A percentile compares a stretch with the other conserved stretches of the same genome.
Evolutionary conservation across 2,329 filamentous ascomycete genomes (phyloP).

Genomic region (Pseudomassariella vexata): DNA sequence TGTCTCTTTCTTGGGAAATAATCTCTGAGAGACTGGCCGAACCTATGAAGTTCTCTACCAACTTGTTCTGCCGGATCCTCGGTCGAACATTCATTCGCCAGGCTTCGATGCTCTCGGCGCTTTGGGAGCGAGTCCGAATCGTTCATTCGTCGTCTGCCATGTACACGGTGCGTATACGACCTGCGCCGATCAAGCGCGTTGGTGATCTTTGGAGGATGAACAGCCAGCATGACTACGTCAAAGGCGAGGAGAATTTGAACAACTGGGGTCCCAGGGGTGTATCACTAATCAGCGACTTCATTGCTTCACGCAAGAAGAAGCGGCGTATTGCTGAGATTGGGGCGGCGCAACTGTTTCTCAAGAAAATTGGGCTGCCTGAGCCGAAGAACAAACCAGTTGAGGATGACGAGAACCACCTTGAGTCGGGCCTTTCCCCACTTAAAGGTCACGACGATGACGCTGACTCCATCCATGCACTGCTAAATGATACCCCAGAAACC

Average conservation of each 20-base stretch:
- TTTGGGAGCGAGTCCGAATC: constrained; percentile 81
- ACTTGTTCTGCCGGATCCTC: constrained; percentile 76
- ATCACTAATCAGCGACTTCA: constrained; percentile 83
- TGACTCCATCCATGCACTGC: constrained; percentile 51
- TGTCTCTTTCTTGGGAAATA: constrained; percentile 82
- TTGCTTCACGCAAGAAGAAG: constrained; percentile 67
- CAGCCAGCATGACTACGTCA: constrained; percentile 91
- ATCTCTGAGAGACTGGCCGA: constrained; percentile 77
- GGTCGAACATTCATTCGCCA: constrained; percentile 80
- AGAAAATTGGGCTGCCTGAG: constrained; percentile 47
- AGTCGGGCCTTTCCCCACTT: constrained; percentile 26
- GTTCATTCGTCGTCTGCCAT: constrained; percentile 83
- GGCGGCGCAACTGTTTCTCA: constrained; percentile 61
- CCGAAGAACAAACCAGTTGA: constrained; percentile 25
- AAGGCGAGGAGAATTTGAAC: constrained; percentile 81
- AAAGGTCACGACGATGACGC: constrained; percentile 34
- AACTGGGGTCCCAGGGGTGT: constrained; percentile 88
- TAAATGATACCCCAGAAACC: constrained; percentile 51
- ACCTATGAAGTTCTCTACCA: constrained; percentile 80
- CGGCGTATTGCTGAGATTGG: constrained; percentile 75
- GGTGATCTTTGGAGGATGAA: constrained; percentile 96
- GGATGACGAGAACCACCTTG: constrained; percentile 29
- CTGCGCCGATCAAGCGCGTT: constrained; percentile 82
- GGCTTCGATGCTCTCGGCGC: constrained; percentile 76
- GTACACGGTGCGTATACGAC: constrained; percentile 81